Evolutionary conservation across 768 basidiomycete species (phyloP).

Genomic region (Sarcodon aspratus): DNA sequence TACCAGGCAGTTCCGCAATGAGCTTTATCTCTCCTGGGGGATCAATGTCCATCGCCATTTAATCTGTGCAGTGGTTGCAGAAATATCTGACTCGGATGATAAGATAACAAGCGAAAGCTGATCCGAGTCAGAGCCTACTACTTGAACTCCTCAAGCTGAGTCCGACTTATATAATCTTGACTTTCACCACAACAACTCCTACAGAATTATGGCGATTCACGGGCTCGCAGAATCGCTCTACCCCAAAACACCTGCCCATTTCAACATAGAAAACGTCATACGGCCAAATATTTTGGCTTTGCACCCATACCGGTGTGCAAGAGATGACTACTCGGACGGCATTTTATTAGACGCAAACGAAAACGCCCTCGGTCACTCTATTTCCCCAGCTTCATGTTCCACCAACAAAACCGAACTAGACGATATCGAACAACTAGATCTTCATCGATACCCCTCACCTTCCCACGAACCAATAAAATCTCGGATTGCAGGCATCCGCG

Average conservation of each 20-base stretch:
- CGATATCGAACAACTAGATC: constrained; percentile 32
- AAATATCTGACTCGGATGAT: not conserved
- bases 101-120: not conserved
- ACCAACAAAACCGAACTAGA: constrained; percentile 21
- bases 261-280: constrained; percentile 73
- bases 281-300: constrained; percentile 91
- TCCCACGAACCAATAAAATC: constrained; percentile 71
- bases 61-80: not conserved
- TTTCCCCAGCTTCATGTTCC: constrained; percentile 24
- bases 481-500: constrained; percentile 63
- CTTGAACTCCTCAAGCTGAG: not conserved
- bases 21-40: not conserved
- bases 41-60: not conserved
- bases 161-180: not conserved
- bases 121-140: no score
- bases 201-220: constrained; percentile 43
- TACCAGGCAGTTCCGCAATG: not conserved
- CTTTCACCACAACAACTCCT: not conserved
- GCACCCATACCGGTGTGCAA: constrained; percentile 88
- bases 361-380: constrained; percentile 85
- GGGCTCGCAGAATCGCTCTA: constrained; percentile 37
- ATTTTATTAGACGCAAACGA: constrained; percentile 97
- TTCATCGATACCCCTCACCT: constrained; percentile 93
- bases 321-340: constrained; percentile 89
- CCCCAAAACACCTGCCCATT: constrained; percentile 60